Conservation (phyloP, 495 filamentous ascomycete species). For the Hyphodiscus hymeniophilus region DNA sequence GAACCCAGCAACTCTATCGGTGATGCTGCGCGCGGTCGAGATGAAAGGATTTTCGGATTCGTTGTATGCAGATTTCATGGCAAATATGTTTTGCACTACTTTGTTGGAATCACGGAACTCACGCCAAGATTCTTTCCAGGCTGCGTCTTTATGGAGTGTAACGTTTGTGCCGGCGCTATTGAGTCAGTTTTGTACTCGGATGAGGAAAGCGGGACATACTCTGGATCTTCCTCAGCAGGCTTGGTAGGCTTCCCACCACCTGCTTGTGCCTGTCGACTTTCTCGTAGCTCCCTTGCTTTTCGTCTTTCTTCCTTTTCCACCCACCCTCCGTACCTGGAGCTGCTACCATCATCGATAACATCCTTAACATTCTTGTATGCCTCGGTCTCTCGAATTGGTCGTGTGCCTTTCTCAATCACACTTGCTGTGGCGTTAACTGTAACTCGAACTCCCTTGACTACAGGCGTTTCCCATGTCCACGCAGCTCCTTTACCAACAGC, state of each 20-base stretch:
- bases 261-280: conserved; percentile 52
- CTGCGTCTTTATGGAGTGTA: conserved; percentile 91
- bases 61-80: conserved; percentile 73
- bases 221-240: conserved; percentile 67
- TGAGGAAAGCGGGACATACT: conserved; percentile 49
- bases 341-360: conserved; percentile 94
- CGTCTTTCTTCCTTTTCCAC: conserved; percentile 89
- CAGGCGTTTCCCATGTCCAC: conserved; percentile 95
- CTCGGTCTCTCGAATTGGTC: conserved; percentile 87
- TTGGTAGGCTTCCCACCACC: conserved; percentile 40
- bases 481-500: conserved; percentile 81
- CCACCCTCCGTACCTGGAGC: conserved; percentile 92
- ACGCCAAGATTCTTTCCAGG: conserved; percentile 92
- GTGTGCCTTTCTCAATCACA: conserved; percentile 84
- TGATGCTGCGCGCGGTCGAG: conserved; percentile 84
- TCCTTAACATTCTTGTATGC: conserved; percentile 92
- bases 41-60: conserved; percentile 97
- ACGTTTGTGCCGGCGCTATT: conserved; percentile 84
- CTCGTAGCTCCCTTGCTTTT: conserved; percentile 63
- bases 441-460: conserved; percentile 85
- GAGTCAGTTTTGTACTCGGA: conserved; percentile 19
- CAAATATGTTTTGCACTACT: conserved; percentile 82
- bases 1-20: conserved; percentile 86
- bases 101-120: conserved; percentile 83
- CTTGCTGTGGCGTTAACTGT: conserved; percentile 78